Conservation (phyloP, 2,329 filamentous ascomycete species). For the Ascochyta rabiei region DNA sequence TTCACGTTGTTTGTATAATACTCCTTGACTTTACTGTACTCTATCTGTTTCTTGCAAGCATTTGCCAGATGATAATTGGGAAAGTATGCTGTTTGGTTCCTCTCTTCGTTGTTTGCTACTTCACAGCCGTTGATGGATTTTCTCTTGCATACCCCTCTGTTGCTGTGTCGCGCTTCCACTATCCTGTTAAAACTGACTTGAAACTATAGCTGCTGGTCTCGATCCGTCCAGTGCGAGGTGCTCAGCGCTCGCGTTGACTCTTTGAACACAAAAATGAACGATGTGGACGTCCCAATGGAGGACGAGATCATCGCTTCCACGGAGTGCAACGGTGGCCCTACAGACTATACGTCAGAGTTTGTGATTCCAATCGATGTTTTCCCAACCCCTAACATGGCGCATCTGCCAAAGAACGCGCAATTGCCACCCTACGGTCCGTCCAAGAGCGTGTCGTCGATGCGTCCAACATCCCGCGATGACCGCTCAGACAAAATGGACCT, state of each 20-base stretch:
- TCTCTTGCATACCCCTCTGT: not conserved
- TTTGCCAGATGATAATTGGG: not conserved
- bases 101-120: not conserved
- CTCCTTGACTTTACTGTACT: not conserved
- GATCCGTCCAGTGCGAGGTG: slow-evolving; percentile 23
- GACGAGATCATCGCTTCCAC: slow-evolving; percentile 42
- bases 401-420: slow-evolving; percentile 30
- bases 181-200: not conserved
- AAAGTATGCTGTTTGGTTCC: not conserved
- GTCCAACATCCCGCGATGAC: slow-evolving; percentile 10
- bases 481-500: slow-evolving; percentile 36
- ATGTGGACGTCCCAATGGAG: slow-evolving; percentile 39
- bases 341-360: slow-evolving; percentile 28
- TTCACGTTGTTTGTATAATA: no score
- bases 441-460: slow-evolving; percentile 18
- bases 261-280: slow-evolving; percentile 31
- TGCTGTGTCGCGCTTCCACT: not conserved
- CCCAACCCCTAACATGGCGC: slow-evolving; percentile 19
- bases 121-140: not conserved
- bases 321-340: slow-evolving; percentile 35
- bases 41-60: not conserved
- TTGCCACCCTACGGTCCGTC: slow-evolving; percentile 35
- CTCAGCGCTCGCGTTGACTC: slow-evolving; percentile 19
- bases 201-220: slow-evolving; percentile 15
- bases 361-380: slow-evolving; percentile 41